Conservation (phyloP, 257 asterid species). For the Anisodus tanguticus region DNA sequence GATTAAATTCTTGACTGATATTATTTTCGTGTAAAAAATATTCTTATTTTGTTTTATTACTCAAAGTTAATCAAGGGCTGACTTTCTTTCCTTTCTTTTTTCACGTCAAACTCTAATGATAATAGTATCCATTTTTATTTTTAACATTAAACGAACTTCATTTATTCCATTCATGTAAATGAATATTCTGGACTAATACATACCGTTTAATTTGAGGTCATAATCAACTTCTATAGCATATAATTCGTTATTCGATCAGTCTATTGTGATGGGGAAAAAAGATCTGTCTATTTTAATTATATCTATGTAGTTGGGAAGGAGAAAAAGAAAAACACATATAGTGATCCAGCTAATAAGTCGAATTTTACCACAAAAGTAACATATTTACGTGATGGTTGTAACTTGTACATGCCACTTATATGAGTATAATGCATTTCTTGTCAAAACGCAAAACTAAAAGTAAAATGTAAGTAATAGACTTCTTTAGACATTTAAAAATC, state of each 20-base stretch:
- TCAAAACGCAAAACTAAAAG: too few relatives aligned
- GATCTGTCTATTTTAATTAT: neutral
- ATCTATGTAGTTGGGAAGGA: neutral
- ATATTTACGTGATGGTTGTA: neutral
- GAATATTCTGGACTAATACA: neutral
- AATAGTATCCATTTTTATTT: neutral
- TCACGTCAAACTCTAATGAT: neutral
- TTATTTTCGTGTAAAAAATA: neutral
- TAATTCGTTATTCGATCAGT: neutral
- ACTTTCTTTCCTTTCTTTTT: too few relatives aligned
- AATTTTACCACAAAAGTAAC: neutral
- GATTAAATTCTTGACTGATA: neutral
- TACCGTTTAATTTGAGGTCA: neutral
- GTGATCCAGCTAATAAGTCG: slow-evolving; percentile 10
- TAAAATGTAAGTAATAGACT: too few relatives aligned
- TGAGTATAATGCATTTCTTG: too few relatives aligned
- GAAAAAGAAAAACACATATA: neutral
- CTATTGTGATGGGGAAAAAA: too few relatives aligned
- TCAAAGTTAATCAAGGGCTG: neutral
- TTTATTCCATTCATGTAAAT: neutral
- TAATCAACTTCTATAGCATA: neutral
- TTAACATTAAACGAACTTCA: neutral
- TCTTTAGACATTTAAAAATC: too few relatives aligned
- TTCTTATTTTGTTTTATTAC: neutral
- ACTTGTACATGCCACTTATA: neutral